Conservation (phyloP, 495 filamentous ascomycete species). For the Aspergillus saccharolyticus region DNA sequence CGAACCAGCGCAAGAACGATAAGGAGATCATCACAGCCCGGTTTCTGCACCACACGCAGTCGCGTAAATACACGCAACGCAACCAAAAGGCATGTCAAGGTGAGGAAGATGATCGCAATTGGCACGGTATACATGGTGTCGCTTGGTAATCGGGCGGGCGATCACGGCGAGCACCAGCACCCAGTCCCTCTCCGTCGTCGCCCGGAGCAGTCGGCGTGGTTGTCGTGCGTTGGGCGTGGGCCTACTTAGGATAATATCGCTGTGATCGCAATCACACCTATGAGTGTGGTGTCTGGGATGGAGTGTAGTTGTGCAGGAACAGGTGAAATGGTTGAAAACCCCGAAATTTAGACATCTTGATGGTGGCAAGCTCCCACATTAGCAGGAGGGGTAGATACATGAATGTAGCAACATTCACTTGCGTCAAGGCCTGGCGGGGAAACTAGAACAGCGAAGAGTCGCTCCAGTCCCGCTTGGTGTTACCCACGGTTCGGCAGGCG, state of each 20-base stretch:
- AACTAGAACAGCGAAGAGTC: conserved; percentile 1
- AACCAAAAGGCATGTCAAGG: conserved; percentile 25
- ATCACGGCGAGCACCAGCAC: conserved; percentile 7
- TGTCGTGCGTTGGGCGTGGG: neutral
- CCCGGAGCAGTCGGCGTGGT: neutral
- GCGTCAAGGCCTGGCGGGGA: conserved; percentile 24
- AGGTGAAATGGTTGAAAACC: neutral
- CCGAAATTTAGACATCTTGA: neutral
- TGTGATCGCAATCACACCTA: too few relatives aligned
- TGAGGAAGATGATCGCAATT: conserved; percentile 21
- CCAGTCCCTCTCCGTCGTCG: neutral
- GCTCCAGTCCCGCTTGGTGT: neutral
- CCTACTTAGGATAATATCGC: too few relatives aligned
- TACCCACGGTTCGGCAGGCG: conserved; percentile 7
- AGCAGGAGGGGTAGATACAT: neutral
- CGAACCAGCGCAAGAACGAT: conserved; percentile 24
- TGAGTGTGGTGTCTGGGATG: too few relatives aligned
- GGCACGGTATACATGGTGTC: conserved; percentile 20
- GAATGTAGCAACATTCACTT: conserved; percentile 12
- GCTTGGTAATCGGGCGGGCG: neutral
- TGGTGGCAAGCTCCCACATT: conserved; percentile 7
- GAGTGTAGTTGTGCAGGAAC: neutral
- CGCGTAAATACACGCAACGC: conserved; percentile 30
- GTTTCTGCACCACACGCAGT: conserved; percentile 25
- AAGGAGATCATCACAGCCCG: conserved; percentile 35